phyloP scores from a whole-genome alignment of 768 basidiomycete genomes.

The Hortiboletus flavorubellus region DNA sequence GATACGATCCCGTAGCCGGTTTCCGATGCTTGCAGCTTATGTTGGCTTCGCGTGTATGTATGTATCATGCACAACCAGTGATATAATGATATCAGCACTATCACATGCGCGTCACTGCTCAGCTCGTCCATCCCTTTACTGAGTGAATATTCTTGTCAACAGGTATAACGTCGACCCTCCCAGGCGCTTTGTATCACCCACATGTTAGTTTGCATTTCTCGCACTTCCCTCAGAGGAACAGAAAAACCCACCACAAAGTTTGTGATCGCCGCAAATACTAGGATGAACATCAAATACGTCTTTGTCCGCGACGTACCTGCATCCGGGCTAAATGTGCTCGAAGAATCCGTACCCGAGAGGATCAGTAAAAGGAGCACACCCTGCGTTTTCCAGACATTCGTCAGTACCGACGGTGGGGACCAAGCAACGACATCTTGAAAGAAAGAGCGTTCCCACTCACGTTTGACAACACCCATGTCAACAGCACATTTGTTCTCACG shows the following conservation, averaged over 20 bases:
- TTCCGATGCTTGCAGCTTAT: neutral
- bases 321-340: slow-evolving; percentile 55
- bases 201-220: neutral
- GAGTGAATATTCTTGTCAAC: slow-evolving; percentile 49
- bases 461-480: slow-evolving; percentile 84
- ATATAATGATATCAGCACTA: slow-evolving; percentile 1
- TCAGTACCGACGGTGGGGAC: neutral
- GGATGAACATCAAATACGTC: slow-evolving; percentile 74
- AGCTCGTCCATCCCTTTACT: slow-evolving; percentile 25
- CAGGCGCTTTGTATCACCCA: slow-evolving; percentile 42
- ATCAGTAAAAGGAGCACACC: slow-evolving; percentile 69
- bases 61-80: neutral
- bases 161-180: slow-evolving; percentile 56
- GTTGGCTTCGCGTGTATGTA: neutral
- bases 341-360: slow-evolving; percentile 53
- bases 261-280: slow-evolving; percentile 77
- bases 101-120: neutral
- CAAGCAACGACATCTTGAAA: neutral
- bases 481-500: slow-evolving; percentile 77
- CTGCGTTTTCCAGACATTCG: slow-evolving; percentile 33
- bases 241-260: slow-evolving; percentile 50
- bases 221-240: neutral
- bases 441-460: slow-evolving; percentile 37
- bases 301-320: slow-evolving; percentile 57
- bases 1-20: neutral